phyloP scores from a whole-genome alignment of 2,329 filamentous ascomycete genomes.

The Delphinella strobiligena region DNA sequence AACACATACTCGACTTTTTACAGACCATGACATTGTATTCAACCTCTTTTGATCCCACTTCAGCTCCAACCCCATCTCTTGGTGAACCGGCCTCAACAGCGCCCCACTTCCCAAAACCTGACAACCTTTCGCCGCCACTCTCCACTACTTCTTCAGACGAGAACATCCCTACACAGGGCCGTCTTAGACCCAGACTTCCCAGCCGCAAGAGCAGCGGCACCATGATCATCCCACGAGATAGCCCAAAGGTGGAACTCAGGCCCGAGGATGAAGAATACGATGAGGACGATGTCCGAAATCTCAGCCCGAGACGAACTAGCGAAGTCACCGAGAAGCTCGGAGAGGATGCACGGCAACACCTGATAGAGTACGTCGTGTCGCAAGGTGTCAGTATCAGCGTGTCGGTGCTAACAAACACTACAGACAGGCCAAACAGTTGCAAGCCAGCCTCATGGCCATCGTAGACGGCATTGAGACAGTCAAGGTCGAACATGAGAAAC shows the following conservation, averaged over 20 bases:
- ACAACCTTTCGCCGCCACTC: constrained; percentile 3
- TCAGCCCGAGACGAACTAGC: constrained; percentile 85
- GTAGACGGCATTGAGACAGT: constrained; percentile 92
- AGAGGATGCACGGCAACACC: constrained; percentile 58
- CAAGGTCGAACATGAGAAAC: constrained; percentile 87
- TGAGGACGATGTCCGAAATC: constrained; percentile 78
- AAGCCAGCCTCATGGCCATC: constrained; percentile 78
- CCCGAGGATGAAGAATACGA: constrained; percentile 62
- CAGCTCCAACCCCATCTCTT: constrained; percentile 1
- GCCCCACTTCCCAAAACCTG: constrained; percentile 3
- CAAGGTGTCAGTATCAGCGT: not conserved
- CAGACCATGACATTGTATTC: not conserved
- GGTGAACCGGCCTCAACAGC: not conserved
- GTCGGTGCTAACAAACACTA: constrained; percentile 1
- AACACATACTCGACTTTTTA: constrained; percentile 6
- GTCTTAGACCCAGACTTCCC: constrained; percentile 44
- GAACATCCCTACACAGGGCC: constrained; percentile 2
- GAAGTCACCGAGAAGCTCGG: constrained; percentile 83
- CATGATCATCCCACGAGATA: constrained; percentile 65
- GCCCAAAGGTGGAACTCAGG: constrained; percentile 51
- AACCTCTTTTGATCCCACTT: constrained; percentile 1
- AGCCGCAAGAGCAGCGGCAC: constrained; percentile 69
- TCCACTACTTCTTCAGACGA: constrained; percentile 7
- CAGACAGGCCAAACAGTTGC: constrained; percentile 79
- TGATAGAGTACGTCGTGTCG: constrained; percentile 44